A percentile compares a stretch with the other conserved stretches of the same genome.
Evolutionary conservation across 2,329 filamentous ascomycete genomes (phyloP).

Genomic region (Pestalotiopsis sp.): DNA sequence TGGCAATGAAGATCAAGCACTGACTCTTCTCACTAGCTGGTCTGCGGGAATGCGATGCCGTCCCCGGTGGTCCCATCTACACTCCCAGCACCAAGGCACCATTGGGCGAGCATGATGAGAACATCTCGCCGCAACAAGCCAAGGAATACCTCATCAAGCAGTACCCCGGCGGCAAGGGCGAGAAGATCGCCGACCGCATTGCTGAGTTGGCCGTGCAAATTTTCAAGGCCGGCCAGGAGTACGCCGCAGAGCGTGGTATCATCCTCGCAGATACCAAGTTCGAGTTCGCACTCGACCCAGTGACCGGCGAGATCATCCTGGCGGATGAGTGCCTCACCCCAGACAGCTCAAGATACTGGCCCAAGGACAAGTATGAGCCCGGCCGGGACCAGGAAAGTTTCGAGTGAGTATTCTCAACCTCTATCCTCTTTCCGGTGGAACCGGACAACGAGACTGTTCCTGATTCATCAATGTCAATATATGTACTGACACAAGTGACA

Average conservation of each 20-base stretch:
- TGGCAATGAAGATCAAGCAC: background rate
- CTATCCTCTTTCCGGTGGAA: background rate
- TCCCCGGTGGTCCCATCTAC: constrained; percentile 66
- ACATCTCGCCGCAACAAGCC: constrained; percentile 74
- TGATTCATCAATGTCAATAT: background rate
- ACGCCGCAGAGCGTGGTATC: constrained; percentile 68
- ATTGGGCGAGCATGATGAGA: constrained; percentile 77
- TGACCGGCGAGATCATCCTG: constrained; percentile 69
- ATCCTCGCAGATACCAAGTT: constrained; percentile 75
- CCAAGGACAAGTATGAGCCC: constrained; percentile 69
- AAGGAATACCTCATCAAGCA: constrained; percentile 33
- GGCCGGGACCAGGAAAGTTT: constrained; percentile 81
- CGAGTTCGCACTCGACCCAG: constrained; percentile 71
- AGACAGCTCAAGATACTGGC: constrained; percentile 87
- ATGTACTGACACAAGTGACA: constrained; percentile 32
- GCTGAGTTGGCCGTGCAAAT: constrained; percentile 66
- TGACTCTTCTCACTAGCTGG: constrained; percentile 39
- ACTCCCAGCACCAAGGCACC: constrained; percentile 88
- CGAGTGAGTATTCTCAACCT: background rate
- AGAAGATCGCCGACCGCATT: constrained; percentile 64
- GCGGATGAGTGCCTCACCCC: constrained; percentile 86
- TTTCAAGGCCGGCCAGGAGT: constrained; percentile 64
- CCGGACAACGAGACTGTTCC: background rate
- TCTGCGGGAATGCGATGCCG: constrained; percentile 69
- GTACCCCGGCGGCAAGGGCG: constrained; percentile 57